Conservation (phyloP, 306 rosid genomes). For the Inga laurina region DNA sequence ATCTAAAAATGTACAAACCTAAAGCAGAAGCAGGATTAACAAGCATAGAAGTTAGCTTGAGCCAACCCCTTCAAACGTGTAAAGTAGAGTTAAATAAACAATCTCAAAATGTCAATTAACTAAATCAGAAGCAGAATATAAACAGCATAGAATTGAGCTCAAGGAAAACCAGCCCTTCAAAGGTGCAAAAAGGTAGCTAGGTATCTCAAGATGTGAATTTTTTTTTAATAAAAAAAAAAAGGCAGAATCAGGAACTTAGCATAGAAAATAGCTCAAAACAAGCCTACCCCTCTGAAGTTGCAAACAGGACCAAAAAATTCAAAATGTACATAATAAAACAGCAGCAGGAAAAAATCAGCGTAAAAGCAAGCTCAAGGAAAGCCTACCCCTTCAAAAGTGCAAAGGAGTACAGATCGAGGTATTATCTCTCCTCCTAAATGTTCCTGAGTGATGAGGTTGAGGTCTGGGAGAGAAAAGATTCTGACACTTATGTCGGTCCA, state of each 20-base stretch:
- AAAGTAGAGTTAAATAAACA: not conserved
- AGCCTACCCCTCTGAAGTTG: not conserved
- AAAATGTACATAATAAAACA: not conserved
- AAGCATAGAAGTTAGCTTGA: not conserved
- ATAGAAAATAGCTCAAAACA: not conserved
- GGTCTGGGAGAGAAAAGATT: constrained; percentile 88
- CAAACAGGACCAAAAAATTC: not conserved
- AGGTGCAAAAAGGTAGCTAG: not conserved
- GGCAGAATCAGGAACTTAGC: not conserved
- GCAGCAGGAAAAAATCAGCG: not conserved
- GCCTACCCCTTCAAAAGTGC: constrained; percentile 97
- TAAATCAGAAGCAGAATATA: not conserved
- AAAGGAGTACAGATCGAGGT: constrained; percentile 99
- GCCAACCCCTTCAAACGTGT: not conserved
- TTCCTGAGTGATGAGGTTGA: constrained; percentile 84
- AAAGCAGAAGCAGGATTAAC: not conserved
- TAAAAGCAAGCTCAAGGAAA: constrained; percentile 21
- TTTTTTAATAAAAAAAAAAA: not conserved
- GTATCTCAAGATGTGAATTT: not conserved
- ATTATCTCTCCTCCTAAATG: constrained; percentile 96
- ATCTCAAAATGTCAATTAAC: not conserved
- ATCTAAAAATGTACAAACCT: not conserved
- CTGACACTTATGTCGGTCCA: constrained; percentile 97
- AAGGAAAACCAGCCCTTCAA: not conserved
- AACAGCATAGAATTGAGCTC: not conserved